phyloP scores from a whole-genome alignment of 202 grass and related monocot species.

The Setaria viridis region DNA sequence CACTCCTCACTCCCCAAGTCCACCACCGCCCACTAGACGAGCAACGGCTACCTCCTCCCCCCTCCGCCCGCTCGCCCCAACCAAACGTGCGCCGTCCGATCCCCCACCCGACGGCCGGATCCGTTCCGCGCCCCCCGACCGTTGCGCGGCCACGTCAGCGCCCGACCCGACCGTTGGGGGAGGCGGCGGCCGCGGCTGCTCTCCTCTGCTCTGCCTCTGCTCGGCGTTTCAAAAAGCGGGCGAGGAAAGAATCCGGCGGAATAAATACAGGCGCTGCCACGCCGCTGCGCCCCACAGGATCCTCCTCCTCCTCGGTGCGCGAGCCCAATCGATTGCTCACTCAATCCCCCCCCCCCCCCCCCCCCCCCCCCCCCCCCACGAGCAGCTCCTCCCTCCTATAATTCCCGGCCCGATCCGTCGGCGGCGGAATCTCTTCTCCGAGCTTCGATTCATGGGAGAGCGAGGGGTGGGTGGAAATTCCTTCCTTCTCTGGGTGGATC shows the following conservation, averaged over 20 bases:
- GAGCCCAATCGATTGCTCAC: conserved; percentile 60
- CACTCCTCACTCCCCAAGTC: too few species aligned
- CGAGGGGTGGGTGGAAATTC: neutral
- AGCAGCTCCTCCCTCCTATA: neutral
- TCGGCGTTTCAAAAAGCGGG: conserved; percentile 51
- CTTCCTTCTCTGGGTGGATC: neutral
- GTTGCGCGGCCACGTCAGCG: conserved; percentile 43
- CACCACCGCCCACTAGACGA: neutral
- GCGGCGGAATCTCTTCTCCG: neutral
- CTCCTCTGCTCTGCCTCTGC: neutral
- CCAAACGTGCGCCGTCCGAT: conserved; percentile 46
- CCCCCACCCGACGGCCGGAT: neutral
- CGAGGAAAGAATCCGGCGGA: conserved; percentile 5
- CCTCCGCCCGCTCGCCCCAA: neutral
- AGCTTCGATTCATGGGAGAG: neutral
- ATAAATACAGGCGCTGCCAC: conserved; percentile 54
- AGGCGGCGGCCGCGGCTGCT: neutral
- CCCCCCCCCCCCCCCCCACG: neutral
- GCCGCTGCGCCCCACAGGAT: conserved; percentile 37
- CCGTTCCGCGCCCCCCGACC: conserved; percentile 17
- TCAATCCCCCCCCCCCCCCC: neutral
- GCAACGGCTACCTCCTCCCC: conserved; percentile 20
- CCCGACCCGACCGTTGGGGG: conserved; percentile 55
- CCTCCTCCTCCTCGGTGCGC: conserved; percentile 43
- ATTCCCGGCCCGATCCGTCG: neutral